A percentile compares a stretch with the other conserved stretches of the same genome.
Evolutionary conservation across 108 stramenopile genomes (phyloP).

Genomic region (Fistulifera solaris): DNA sequence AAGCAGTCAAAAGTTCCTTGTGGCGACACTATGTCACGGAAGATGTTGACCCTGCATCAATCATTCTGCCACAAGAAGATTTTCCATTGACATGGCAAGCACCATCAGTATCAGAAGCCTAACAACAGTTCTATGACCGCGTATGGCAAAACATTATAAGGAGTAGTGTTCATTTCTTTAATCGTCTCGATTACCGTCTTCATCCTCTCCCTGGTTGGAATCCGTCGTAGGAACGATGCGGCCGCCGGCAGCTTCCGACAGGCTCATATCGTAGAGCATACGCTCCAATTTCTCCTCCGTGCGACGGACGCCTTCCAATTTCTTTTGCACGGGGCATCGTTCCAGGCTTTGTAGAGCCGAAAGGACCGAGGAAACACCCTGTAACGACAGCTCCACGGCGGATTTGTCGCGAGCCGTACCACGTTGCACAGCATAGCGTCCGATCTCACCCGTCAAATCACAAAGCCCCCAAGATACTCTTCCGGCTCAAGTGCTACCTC

Average conservation of each 20-base stretch:
- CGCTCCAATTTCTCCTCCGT: conserved; percentile 71
- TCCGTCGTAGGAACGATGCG: conserved; percentile 5
- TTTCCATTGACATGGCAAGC: conserved; percentile 1
- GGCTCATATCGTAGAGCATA: conserved; percentile 77
- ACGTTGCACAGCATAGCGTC: conserved; percentile 79
- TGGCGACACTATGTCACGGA: conserved; percentile 52
- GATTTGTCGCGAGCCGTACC: conserved; percentile 81
- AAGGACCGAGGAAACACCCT: conserved; percentile 46
- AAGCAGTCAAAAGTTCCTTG: conserved; percentile 49
- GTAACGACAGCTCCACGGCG: conserved; percentile 49
- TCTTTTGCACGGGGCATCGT: conserved; percentile 47
- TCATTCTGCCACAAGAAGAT: not conserved
- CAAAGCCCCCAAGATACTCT: conserved; percentile 91
- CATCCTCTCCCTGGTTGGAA: too few relatives aligned
- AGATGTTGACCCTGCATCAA: not conserved
- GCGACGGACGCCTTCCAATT: conserved; percentile 42
- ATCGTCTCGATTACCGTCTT: too few relatives aligned
- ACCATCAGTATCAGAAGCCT: not conserved
- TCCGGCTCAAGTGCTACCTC: conserved; percentile 41
- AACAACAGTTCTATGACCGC: not conserved
- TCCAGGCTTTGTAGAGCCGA: conserved; percentile 38
- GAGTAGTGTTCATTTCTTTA: too few relatives aligned
- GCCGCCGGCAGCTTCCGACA: conserved; percentile 60
- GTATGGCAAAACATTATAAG: too few relatives aligned
- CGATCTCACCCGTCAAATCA: conserved; percentile 94